Evolutionary conservation across 352 stramenopile species (phyloP).

Genomic region (Elongisporangium undulatum): DNA sequence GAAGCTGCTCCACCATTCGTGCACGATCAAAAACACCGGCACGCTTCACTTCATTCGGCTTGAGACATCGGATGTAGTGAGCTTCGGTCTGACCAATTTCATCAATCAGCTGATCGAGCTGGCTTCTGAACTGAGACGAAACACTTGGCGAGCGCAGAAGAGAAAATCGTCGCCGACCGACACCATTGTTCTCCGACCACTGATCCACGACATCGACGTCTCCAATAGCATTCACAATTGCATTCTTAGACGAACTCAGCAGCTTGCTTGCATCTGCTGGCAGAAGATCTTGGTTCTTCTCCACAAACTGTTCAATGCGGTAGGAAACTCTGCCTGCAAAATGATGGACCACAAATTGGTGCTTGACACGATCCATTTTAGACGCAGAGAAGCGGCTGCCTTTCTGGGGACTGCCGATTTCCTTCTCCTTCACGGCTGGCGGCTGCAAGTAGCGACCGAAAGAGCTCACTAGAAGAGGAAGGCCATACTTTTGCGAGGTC

Average conservation of each 20-base stretch:
- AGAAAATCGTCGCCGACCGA: conserved; percentile 32
- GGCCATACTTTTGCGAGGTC: conserved; percentile 36
- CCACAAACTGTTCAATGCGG: conserved; percentile 72
- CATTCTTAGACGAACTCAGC: conserved; percentile 52
- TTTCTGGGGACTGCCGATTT: conserved; percentile 24
- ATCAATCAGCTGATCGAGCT: conserved; percentile 92
- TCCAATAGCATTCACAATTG: conserved; percentile 56
- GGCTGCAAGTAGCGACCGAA: conserved; percentile 61
- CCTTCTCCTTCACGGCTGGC: conserved; percentile 29
- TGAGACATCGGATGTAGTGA: conserved; percentile 99
- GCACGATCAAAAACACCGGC: conserved; percentile 57
- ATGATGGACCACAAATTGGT: conserved; percentile 80
- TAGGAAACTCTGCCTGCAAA: conserved; percentile 81
- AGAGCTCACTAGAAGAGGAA: conserved; percentile 58
- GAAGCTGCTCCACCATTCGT: conserved; percentile 96
- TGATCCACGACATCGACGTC: conserved; percentile 44
- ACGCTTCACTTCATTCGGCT: conserved; percentile 94
- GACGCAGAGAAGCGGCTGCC: conserved; percentile 63
- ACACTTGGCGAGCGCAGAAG: conserved; percentile 68
- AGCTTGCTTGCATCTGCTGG: conserved; percentile 57
- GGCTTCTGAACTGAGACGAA: conserved; percentile 91
- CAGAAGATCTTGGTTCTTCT: conserved; percentile 85
- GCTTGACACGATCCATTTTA: conserved; percentile 79
- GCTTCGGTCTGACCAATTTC: conserved; percentile 94
- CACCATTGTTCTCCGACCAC: conserved; percentile 10